These are phyloP conservation scores for Candida nitratophila DNA, from an alignment of 805 yeast genomes.

Conservation along the genomic window DNA sequence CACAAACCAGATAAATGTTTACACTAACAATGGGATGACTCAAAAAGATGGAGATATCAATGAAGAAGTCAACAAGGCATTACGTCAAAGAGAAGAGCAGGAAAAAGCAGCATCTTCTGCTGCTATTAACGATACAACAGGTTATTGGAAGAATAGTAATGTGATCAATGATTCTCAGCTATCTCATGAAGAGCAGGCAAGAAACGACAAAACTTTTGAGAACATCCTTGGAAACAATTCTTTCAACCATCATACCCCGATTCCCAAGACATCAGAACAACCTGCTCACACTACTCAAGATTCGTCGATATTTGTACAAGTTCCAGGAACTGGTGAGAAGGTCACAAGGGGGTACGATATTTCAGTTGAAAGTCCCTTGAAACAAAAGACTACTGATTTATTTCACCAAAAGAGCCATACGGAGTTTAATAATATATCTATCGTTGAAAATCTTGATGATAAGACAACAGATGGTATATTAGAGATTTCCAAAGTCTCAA, in stretches of 20 bases:
- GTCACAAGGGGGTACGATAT: slow-evolving; percentile 1
- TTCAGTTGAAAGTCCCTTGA: slow-evolving; percentile 11
- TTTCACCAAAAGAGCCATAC: too few relatives aligned
- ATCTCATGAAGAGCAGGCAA: neutral
- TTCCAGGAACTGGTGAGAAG: neutral
- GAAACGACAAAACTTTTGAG: neutral
- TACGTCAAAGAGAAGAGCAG: slow-evolving; percentile 6
- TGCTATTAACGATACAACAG: slow-evolving; percentile 1
- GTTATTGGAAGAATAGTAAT: neutral
- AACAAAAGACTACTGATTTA: neutral
- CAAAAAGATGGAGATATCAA: slow-evolving; percentile 16
- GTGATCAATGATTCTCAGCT: neutral
- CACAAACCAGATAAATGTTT: neutral
- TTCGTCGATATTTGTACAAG: neutral
- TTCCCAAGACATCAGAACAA: too few relatives aligned
- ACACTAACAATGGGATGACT: slow-evolving; percentile 4
- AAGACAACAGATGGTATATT: too few relatives aligned
- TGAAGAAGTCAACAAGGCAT: slow-evolving; percentile 13
- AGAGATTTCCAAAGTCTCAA: too few relatives aligned
- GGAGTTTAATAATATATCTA: too few relatives aligned
- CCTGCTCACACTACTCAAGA: too few relatives aligned
- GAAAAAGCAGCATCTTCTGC: neutral
- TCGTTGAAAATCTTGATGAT: too few relatives aligned
- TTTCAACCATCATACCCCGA: too few relatives aligned
- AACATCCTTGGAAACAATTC: too few relatives aligned